Conservation (phyloP, 805 yeast genomes). For the Schwanniomyces polymorphus region DNA sequence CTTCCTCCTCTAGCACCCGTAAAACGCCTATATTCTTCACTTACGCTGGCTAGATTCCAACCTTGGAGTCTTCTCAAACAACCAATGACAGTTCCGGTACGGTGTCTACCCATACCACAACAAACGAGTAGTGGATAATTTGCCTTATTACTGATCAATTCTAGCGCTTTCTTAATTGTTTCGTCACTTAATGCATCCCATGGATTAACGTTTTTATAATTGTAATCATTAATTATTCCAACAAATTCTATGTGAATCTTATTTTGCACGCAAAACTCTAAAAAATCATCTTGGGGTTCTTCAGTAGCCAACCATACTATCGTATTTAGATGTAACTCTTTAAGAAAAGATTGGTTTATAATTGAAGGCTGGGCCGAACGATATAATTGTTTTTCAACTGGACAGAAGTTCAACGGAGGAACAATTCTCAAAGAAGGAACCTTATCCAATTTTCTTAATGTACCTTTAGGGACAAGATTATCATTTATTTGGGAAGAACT, state of each 20-base stretch:
- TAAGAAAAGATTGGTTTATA: conserved; percentile 84
- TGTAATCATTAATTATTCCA: conserved; percentile 70
- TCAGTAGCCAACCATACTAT: conserved; percentile 95
- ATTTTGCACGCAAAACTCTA: conserved; percentile 75
- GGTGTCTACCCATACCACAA: conserved; percentile 97
- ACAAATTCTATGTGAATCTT: conserved; percentile 79
- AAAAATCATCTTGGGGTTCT: conserved; percentile 87
- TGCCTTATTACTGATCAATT: conserved; percentile 67
- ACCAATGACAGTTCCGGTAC: conserved; percentile 96
- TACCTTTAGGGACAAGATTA: not conserved
- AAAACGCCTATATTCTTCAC: conserved; percentile 92
- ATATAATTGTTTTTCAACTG: conserved; percentile 85
- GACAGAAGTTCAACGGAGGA: conserved; percentile 94
- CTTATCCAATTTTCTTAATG: conserved; percentile 24
- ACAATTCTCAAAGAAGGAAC: conserved; percentile 72
- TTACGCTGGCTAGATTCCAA: conserved; percentile 92
- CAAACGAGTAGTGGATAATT: conserved; percentile 87
- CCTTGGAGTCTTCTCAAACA: conserved; percentile 90
- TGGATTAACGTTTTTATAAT: conserved; percentile 59
- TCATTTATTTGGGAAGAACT: not conserved
- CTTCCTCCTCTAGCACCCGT: conserved; percentile 93
- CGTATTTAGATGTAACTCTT: conserved; percentile 70
- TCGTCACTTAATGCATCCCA: conserved; percentile 94
- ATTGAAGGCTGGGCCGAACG: conserved; percentile 94
- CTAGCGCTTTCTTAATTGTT: conserved; percentile 76